Percentiles rank a stretch among this genome's conserved stretches.
Conservation (phyloP, 1,139 yeast genomes). For the Saccharomyces hybrid region DNA sequence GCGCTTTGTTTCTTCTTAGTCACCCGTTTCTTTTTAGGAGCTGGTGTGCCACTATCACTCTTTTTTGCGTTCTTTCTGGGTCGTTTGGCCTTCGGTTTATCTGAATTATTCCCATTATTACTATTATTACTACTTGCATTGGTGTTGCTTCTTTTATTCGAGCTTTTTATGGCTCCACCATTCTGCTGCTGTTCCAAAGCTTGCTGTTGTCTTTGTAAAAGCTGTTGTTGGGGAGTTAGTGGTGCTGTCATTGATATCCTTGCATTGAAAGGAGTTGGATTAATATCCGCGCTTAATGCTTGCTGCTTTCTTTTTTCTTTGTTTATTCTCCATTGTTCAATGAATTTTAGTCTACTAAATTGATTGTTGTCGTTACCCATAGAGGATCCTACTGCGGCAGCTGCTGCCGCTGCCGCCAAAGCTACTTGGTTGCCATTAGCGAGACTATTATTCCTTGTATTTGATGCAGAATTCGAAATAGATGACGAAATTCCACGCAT, state of each 20-base stretch:
- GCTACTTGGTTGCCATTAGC: constrained; percentile 14
- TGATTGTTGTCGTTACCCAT: constrained; percentile 37
- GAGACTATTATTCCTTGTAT: neutral
- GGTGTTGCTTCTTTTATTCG: neutral
- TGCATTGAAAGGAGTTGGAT: constrained; percentile 24
- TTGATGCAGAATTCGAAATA: neutral
- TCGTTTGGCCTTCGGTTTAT: constrained; percentile 26
- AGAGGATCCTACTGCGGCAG: constrained; percentile 29
- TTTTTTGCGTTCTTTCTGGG: constrained; percentile 27
- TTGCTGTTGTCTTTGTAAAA: constrained; percentile 16
- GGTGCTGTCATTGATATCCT: constrained; percentile 32
- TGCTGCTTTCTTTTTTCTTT: constrained; percentile 39
- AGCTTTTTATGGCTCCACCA: neutral
- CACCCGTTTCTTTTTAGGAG: constrained; percentile 25
- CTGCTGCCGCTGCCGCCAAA: constrained; percentile 30
- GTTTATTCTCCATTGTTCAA: constrained; percentile 41
- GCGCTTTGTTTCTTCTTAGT: constrained; percentile 27
- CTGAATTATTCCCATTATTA: constrained; percentile 12
- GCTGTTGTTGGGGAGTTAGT: constrained; percentile 28
- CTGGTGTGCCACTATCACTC: constrained; percentile 16
- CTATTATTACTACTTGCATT: constrained; percentile 6
- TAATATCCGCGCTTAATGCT: constrained; percentile 21
- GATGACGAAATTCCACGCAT: neutral
- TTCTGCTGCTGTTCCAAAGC: constrained; percentile 13
- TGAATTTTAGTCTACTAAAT: constrained; percentile 43